These are phyloP conservation scores for Solanum acaule DNA, from an alignment of 257 asterid genomes.

Conservation along the genomic window DNA sequence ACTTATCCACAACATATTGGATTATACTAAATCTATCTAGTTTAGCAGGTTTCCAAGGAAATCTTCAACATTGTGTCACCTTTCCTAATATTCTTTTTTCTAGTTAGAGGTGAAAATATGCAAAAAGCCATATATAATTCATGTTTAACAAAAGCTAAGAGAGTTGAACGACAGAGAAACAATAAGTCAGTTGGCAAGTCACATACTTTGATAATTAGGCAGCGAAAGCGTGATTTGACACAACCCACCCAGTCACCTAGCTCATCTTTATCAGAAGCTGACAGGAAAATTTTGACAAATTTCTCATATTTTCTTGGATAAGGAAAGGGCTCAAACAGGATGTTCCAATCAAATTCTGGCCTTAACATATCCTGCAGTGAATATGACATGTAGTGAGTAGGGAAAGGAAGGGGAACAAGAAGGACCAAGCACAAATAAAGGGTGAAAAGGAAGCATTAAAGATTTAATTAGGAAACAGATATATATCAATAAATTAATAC, in stretches of 20 bases:
- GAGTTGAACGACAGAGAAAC: not conserved
- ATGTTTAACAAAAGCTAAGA: not conserved
- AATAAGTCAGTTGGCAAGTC: not conserved
- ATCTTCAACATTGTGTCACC: not conserved
- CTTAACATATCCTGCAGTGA: slow-evolving; percentile 28
- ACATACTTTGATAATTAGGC: slow-evolving; percentile 33
- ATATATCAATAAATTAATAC: not conserved
- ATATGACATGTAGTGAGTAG: not conserved
- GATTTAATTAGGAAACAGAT: not conserved
- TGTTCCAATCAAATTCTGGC: slow-evolving; percentile 37
- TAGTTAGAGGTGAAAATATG: not conserved
- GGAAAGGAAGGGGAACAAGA: not conserved
- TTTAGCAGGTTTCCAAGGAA: not conserved
- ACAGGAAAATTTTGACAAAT: slow-evolving; percentile 37
- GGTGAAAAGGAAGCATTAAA: not conserved
- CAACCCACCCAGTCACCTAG: slow-evolving; percentile 40
- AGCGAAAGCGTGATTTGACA: slow-evolving; percentile 44
- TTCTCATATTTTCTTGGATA: slow-evolving; percentile 23
- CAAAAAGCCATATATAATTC: not conserved
- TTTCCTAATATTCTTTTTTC: not conserved
- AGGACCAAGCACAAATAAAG: not conserved
- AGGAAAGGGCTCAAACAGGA: slow-evolving; percentile 33
- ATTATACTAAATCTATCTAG: not conserved
- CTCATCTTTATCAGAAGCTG: slow-evolving; percentile 16
- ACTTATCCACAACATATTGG: not conserved